Evolutionary conservation across 371 early-diverging fungal genomes (phyloP).

Genomic region (Saksenaea oblongispora): DNA sequence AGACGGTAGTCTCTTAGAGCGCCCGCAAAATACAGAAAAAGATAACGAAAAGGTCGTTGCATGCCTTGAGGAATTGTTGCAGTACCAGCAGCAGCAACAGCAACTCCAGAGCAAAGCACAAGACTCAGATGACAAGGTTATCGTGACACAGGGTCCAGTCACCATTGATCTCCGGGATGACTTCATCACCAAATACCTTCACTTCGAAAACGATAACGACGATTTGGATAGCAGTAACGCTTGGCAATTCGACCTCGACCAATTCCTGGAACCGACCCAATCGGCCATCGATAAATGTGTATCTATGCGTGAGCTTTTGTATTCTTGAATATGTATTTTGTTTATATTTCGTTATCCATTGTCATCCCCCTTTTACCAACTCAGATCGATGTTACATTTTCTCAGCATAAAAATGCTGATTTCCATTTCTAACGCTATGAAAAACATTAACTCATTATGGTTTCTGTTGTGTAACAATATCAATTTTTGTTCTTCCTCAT

Average conservation of each 20-base stretch:
- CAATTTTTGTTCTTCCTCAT: background rate
- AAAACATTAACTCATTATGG: slow-evolving; percentile 3
- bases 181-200: slow-evolving; percentile 21
- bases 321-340: slow-evolving; percentile 14
- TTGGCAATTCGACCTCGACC: slow-evolving; percentile 2
- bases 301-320: slow-evolving; percentile 32
- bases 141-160: slow-evolving; percentile 14
- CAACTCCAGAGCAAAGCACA: slow-evolving; percentile 8
- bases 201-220: slow-evolving; percentile 19
- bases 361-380: background rate
- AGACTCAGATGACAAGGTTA: background rate
- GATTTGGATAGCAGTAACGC: slow-evolving; percentile 9
- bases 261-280: background rate
- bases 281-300: slow-evolving; percentile 13
- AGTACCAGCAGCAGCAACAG: slow-evolving; percentile 11
- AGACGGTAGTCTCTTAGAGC: background rate
- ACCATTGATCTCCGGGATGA: slow-evolving; percentile 28
- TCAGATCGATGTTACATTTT: background rate
- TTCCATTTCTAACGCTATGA: background rate
- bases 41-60: slow-evolving; percentile 6
- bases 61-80: slow-evolving; percentile 13
- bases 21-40: background rate
- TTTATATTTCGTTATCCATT: slow-evolving; percentile 3
- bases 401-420: background rate
- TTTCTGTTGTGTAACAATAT: background rate